Conservation (phyloP, 805 yeast species). For the Candida lessepsii region DNA sequence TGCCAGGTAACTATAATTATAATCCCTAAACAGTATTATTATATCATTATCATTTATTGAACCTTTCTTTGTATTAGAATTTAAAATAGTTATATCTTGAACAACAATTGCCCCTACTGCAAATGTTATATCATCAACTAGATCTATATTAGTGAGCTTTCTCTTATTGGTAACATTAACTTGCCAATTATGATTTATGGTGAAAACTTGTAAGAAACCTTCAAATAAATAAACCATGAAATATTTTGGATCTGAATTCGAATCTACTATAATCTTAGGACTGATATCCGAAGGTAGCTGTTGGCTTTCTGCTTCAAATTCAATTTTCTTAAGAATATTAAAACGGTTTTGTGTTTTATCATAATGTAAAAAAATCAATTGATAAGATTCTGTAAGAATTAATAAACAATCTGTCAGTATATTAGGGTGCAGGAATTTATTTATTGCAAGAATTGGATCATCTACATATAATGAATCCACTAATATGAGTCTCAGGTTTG, state of each 20-base stretch:
- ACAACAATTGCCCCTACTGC: slow-evolving; percentile 14
- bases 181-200: slow-evolving; percentile 15
- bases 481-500: slow-evolving; percentile 3
- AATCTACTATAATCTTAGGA: slow-evolving; percentile 20
- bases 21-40: slow-evolving; percentile 33
- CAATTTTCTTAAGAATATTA: slow-evolving; percentile 9
- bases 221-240: slow-evolving; percentile 23
- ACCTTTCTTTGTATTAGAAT: neutral
- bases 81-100: slow-evolving; percentile 13
- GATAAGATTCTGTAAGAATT: slow-evolving; percentile 15
- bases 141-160: slow-evolving; percentile 10
- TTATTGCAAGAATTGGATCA: slow-evolving; percentile 14
- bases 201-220: slow-evolving; percentile 18
- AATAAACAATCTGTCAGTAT: slow-evolving; percentile 15
- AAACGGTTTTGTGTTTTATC: slow-evolving; percentile 10
- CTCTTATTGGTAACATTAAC: slow-evolving; percentile 8
- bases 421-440: slow-evolving; percentile 13
- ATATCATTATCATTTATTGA: neutral
- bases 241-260: slow-evolving; percentile 9
- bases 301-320: slow-evolving; percentile 21
- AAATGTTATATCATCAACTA: slow-evolving; percentile 11
- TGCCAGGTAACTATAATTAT: slow-evolving; percentile 30
- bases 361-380: slow-evolving; percentile 13
- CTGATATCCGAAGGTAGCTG: slow-evolving; percentile 22
- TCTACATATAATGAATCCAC: slow-evolving; percentile 16